Conservation (phyloP, 176 grass and related monocot species). For the Poa annua region DNA sequence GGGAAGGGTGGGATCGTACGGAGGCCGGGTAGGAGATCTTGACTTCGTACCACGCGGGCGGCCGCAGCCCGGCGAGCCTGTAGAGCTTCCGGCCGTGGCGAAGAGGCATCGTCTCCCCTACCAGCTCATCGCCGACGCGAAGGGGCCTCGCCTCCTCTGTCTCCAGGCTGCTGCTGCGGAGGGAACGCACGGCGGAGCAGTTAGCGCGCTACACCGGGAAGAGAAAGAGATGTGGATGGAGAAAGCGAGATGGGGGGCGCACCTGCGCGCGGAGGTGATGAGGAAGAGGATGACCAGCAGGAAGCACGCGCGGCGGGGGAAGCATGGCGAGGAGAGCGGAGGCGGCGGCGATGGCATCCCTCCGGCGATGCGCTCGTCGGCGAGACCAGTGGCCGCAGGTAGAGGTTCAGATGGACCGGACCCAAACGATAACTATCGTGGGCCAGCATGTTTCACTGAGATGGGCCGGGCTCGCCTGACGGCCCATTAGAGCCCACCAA, state of each 20-base stretch:
- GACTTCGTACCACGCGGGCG: slow-evolving; percentile 80
- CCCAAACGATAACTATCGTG: neutral
- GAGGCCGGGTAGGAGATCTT: slow-evolving; percentile 96
- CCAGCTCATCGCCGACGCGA: slow-evolving; percentile 60
- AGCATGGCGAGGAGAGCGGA: slow-evolving; percentile 5
- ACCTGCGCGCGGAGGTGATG: slow-evolving; percentile 20
- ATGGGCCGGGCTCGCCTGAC: neutral
- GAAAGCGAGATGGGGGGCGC: neutral
- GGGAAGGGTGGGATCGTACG: slow-evolving; percentile 56
- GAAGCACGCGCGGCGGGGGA: neutral
- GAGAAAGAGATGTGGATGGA: neutral
- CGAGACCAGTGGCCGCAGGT: too few relatives aligned
- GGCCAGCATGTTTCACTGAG: neutral
- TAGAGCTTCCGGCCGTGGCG: slow-evolving; percentile 55
- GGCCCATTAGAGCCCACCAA: neutral
- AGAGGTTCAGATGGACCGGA: neutral
- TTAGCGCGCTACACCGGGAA: neutral
- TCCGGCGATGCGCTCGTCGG: too few relatives aligned
- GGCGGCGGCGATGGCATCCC: slow-evolving; percentile 29
- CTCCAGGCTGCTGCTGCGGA: slow-evolving; percentile 61
- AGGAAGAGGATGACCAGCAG: slow-evolving; percentile 5
- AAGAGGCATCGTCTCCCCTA: slow-evolving; percentile 63
- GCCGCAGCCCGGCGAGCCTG: slow-evolving; percentile 54
- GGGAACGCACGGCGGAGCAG: neutral
- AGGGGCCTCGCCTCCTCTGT: slow-evolving; percentile 44